Base-by-base conservation (phyloP, 2,329 filamentous ascomycete genomes). In the Aspergillus fumigatus region DNA sequence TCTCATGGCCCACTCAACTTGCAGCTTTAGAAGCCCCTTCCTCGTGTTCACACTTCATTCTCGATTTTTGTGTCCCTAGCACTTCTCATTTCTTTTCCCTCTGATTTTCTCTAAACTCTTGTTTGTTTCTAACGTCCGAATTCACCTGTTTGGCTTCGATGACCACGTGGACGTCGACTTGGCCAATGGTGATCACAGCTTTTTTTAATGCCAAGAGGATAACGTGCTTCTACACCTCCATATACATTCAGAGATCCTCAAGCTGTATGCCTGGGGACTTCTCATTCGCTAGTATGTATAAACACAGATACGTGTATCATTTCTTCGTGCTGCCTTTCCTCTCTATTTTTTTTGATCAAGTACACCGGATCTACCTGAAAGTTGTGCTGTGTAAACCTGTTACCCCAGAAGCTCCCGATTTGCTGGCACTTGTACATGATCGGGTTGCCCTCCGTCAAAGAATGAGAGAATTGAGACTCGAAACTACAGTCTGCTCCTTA, bases 1-100 rank as follows among this genome's bases (percentile, higher is more conserved):
- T 62, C 61, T 55, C 54, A 59, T 62, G 63, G 65, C 65, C 62
- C 59, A 62, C 32, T 35, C 32, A 35, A 67, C 66, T 67, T 69
- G 66, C 67, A 64, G 67, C 66, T 63, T 64, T 70, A 72, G 66
- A 72, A 67, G 62, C 67, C 62, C 63, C 64, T 53, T 63, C 63
- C 64, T 52, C 62, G 56, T 64, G 57, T 59, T 62, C 59, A 52
- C 58, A 58, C 40, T 56, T 61, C 51, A 40, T 53, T 43, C 38
- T 32, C 47, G 35, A 48, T 21, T 55, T 57, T 62, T 56, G 59
- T 57, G 50, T 58, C 50, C 26, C 50, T 47, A 47, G 43, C 48
- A 35, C 52, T 29, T 50, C 43, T 29, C 45, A 23, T 43, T 51
- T 52, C 29, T 41, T 55, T 52, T 29, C 48, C 54, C 47, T 49